These are phyloP conservation scores for Purpureocillium takamizusanense DNA, from an alignment of 2,329 filamentous ascomycete genomes.

Conservation along the genomic window DNA sequence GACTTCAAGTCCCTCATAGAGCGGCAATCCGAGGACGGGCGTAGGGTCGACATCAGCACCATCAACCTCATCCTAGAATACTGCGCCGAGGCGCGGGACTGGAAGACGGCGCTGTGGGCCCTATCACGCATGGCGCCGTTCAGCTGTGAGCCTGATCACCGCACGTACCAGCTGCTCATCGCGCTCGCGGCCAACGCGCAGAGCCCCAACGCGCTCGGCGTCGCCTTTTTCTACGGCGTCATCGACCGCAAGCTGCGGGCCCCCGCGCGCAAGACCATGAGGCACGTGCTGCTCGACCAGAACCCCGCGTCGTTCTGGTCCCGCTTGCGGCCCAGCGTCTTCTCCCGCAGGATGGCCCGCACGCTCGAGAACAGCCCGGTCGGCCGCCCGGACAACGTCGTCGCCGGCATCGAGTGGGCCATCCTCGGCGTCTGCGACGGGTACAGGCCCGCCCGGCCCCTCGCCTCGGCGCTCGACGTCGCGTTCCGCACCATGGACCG, in stretches of 20 bases:
- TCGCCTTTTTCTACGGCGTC: constrained; percentile 22
- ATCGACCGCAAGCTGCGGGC: constrained; percentile 19
- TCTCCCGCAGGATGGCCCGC: constrained; percentile 16
- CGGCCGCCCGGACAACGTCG: constrained; percentile 2
- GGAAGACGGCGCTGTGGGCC: constrained; percentile 21
- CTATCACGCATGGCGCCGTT: constrained; percentile 14
- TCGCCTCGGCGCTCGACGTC: constrained; percentile 15
- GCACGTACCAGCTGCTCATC: constrained; percentile 29
- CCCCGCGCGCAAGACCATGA: constrained; percentile 13
- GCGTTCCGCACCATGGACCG: constrained; percentile 17
- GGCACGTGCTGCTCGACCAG: constrained; percentile 14
- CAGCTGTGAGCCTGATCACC: constrained; percentile 14
- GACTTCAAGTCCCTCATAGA: constrained; percentile 19
- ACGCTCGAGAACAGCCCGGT: constrained; percentile 12
- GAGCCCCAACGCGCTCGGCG: constrained; percentile 19
- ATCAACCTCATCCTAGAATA: constrained; percentile 29
- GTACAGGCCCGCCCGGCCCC: constrained; percentile 17
- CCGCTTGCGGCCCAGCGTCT: constrained; percentile 14
- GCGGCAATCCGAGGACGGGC: constrained; percentile 12
- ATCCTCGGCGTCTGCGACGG: constrained; percentile 18
- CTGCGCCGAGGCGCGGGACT: constrained; percentile 16
- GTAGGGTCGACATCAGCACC: constrained; percentile 18
- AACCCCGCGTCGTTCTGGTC: constrained; percentile 17
- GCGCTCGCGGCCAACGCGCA: constrained; percentile 22
- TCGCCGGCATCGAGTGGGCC: constrained; percentile 19